phyloP scores from a whole-genome alignment of 352 stramenopile genomes.

The Phytophthora cactorum region DNA sequence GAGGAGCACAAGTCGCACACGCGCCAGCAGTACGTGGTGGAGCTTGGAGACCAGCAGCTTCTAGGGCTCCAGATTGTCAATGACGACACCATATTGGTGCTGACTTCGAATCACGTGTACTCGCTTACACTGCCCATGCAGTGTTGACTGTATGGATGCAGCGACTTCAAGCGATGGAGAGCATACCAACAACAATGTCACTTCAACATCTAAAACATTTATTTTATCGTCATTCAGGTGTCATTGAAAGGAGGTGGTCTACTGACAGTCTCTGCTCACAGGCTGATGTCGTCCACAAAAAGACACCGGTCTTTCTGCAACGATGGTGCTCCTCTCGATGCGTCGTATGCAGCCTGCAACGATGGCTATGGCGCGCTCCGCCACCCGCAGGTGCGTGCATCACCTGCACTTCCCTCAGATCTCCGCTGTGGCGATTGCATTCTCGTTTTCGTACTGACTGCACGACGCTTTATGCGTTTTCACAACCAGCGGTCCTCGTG shows the following conservation, averaged over 20 bases:
- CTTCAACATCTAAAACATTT: too few relatives aligned
- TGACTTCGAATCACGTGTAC: constrained; percentile 57
- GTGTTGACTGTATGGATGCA: not conserved
- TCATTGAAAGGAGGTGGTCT: constrained; percentile 28
- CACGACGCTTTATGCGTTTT: constrained; percentile 3
- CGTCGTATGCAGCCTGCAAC: constrained; percentile 63
- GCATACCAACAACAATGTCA: too few relatives aligned
- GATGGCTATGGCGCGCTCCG: constrained; percentile 37
- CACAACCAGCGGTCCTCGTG: constrained; percentile 31
- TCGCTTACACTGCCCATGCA: constrained; percentile 33
- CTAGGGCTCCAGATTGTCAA: constrained; percentile 61
- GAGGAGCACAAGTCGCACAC: constrained; percentile 50
- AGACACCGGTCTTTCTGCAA: constrained; percentile 17
- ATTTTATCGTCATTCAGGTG: not conserved
- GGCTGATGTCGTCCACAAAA: constrained; percentile 30
- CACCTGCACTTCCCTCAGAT: not conserved
- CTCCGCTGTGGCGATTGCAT: not conserved
- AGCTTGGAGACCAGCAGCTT: constrained; percentile 70
- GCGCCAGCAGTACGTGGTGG: constrained; percentile 71
- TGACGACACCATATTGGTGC: constrained; percentile 54
- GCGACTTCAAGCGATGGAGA: not conserved
- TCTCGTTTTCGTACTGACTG: not conserved
- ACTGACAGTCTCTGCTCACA: constrained; percentile 25
- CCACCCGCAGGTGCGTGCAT: constrained; percentile 31
- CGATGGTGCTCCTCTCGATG: constrained; percentile 69